Base-by-base conservation (phyloP, 2,329 filamentous ascomycete genomes). In the Fusarium sp. region DNA sequence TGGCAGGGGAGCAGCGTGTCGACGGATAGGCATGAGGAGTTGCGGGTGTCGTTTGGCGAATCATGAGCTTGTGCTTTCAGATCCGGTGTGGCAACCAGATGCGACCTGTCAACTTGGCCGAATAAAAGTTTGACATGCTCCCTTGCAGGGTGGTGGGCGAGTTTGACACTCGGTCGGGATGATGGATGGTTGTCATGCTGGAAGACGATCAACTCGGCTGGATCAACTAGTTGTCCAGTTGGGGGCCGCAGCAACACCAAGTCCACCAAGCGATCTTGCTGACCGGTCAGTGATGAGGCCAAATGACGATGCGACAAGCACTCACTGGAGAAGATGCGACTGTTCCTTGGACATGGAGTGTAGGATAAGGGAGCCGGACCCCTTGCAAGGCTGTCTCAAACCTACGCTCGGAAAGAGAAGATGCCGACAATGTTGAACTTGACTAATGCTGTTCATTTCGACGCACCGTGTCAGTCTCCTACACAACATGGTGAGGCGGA, bases 81-180 rank as follows among this genome's bases (percentile, higher is more conserved):
- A 53, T 63, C 65, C 29, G 50, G 51, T 11, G 51, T 60, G 55
- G 61, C 44, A 58, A 57, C 23, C 53, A 51, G 16, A 55, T 57
- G 40, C 57, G 20, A 63, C 62, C 64, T 71, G 61, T 63, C 55
- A 66, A 58, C 50, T 46, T 54, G 54, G 42, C 53, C 40, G 50
- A 25, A 40, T n/a, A 61, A 70, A 58, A 61, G 56, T 36, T 68
- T 62, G 64, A 11, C 61, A 60, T n/a, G 50, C 55, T 71, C 68
- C 68, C 68, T 70, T 67, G 58, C 44, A 70, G 44, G 46, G 16
- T 40, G 20, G 25, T 13, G 31, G 20, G 20, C 29, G 61, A 53
- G 57, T 55, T 27, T 58, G 53, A 44, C 25, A 20, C n/a, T 38
- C 42, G 34, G 13, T 44, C 36, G 23, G 65, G 25, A 20, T 29